Evolutionary conservation across 371 early-diverging fungal species (phyloP), one percentile per base, ranked within the genome.

Genomic region (Blyttiomyces sp.): DNA sequence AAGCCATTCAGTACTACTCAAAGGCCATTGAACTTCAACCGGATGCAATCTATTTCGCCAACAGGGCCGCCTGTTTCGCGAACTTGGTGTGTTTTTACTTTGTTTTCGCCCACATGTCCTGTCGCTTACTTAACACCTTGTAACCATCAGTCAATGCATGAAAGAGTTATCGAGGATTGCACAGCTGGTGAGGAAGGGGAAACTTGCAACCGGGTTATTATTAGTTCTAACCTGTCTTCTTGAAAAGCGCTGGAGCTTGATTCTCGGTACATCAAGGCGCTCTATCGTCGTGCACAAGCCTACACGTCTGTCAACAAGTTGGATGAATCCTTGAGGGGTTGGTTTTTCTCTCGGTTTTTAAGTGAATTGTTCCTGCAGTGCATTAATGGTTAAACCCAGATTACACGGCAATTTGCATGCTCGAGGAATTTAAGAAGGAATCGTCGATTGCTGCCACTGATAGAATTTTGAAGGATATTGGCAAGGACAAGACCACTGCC

Each of bases 391-490:
- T 16, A 30, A 6, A 6, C 43, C 13, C 49, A 86, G 95, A 96
- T 71, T 94, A 85, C 61, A 94, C 94, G 13, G 88, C 90, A 5
- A 86, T 90, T 13, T 95, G 95, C 74, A 91, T 96, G 64, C 77
- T 96, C 24, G 95, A 95, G 57, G 90, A 89, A 46, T 96, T 95
- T 82, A 88, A 87, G 55, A 93, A 91, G 70, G 87, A 88, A 36
- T 63, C 78, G 46, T 88, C 91, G 23, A 84, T 92, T 19, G 75
- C 81, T 52, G 80, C 94, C 3, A 91, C 93, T 71, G 98, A 97
- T 63, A 88, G 95, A 43, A 79, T 93, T 58, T 75, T 96, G 65
- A 91, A 92, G 78, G 83, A 79, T 64, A 74, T 95, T 17, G 89
- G 93, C 13, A 86, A 86, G 60, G 74, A 67, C 23, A 84, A 86